A percentile compares a stretch with the other conserved stretches of the same genome.
Conservation (phyloP, 78 protist genomes). For the Protostelium mycophagum region DNA sequence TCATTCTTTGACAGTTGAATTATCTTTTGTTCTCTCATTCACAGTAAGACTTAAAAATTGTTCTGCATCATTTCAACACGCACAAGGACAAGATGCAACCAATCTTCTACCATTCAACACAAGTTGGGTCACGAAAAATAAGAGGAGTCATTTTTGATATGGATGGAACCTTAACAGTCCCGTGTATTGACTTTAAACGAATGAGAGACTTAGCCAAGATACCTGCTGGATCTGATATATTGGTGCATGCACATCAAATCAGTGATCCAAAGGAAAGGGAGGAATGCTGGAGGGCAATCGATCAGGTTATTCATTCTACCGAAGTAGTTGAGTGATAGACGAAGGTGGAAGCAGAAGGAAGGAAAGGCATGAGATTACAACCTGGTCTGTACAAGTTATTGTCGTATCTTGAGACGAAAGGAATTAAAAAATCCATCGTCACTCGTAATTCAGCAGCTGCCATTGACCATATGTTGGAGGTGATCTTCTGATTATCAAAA, state of each 20-base stretch:
- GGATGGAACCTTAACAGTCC: background rate
- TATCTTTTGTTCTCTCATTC: too few relatives aligned
- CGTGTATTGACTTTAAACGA: background rate
- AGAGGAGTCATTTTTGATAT: background rate
- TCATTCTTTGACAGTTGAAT: too few relatives aligned
- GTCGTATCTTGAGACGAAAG: background rate
- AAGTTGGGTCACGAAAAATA: too few relatives aligned
- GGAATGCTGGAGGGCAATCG: background rate
- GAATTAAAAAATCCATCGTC: background rate
- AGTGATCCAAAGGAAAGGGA: background rate
- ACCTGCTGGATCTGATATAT: background rate
- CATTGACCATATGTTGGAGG: background rate
- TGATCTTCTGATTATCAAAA: too few relatives aligned
- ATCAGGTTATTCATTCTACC: background rate
- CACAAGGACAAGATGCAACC: too few relatives aligned
- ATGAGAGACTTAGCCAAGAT: background rate
- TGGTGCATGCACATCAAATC: background rate
- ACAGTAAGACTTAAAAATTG: too few relatives aligned
- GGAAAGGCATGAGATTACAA: background rate
- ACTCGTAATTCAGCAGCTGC: background rate
- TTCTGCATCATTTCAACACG: too few relatives aligned
- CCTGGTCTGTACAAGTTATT: background rate
- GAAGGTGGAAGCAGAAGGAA: background rate
- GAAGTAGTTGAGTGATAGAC: background rate
- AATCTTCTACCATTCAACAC: too few relatives aligned